A percentile compares a stretch with the other conserved stretches of the same genome.
phyloP scores from a whole-genome alignment of 768 basidiomycete genomes.

The Lentinula sp. region DNA sequence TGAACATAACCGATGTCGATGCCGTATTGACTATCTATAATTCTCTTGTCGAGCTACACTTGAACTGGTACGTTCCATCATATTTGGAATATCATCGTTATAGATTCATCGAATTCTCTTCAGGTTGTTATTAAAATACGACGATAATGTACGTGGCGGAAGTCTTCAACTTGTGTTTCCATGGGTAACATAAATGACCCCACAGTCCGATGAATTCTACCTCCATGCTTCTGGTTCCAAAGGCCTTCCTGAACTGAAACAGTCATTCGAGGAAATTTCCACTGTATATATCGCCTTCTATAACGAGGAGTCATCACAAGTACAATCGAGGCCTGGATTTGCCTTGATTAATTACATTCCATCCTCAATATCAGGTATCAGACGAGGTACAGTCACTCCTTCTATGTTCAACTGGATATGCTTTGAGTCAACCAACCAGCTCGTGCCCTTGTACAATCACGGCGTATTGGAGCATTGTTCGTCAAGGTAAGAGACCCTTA shows the following conservation, averaged over 20 bases:
- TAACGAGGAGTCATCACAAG: conserved; percentile 29
- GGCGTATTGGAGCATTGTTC: conserved; percentile 39
- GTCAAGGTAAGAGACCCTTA: conserved; percentile 25
- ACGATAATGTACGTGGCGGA: conserved; percentile 4
- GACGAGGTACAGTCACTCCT: conserved; percentile 18
- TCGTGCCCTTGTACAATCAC: conserved; percentile 40
- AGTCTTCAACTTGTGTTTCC: neutral
- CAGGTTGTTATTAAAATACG: conserved; percentile 1
- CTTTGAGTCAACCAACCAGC: conserved; percentile 20
- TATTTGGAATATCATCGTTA: neutral
- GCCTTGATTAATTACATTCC: conserved; percentile 42
- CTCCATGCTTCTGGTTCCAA: conserved; percentile 33
- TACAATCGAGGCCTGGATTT: conserved; percentile 25
- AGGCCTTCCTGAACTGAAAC: conserved; percentile 42
- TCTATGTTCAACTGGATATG: neutral
- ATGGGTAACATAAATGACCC: neutral
- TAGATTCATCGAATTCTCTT: neutral
- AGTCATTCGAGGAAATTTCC: conserved; percentile 29
- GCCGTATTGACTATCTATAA: conserved; percentile 11
- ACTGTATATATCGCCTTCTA: conserved; percentile 41
- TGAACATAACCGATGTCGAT: conserved; percentile 2
- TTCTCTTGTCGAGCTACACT: conserved; percentile 12
- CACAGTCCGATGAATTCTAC: conserved; percentile 31
- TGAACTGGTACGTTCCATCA: conserved; percentile 14
- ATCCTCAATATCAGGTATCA: conserved; percentile 29